Base-by-base conservation (phyloP, 208 protist genomes). In the Wallacemonas sp. region DNA sequence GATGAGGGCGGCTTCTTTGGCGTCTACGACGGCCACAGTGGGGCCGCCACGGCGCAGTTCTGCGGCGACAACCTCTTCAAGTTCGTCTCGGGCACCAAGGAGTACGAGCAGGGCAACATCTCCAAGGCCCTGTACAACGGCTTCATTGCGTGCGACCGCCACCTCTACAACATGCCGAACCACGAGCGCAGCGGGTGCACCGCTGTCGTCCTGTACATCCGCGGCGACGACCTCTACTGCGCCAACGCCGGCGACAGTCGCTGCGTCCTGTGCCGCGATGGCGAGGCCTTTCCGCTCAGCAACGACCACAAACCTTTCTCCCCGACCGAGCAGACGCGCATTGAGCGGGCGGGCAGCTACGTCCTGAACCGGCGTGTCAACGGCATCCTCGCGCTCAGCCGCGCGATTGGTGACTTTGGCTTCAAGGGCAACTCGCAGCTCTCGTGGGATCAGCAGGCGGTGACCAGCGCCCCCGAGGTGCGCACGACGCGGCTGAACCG, bases 201-300 rank as follows among this genome's bases (percentile, higher is more conserved):
- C 3, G 93, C 91, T 2, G 81, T 93, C 25, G 81, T 94, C 32
- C 77, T 95, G 2, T 79, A 95, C 52, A 67, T 98, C 0, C 74
- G 77, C 26, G 88, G 72, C 52, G 79, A 93, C 59, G 73, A 87
- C 7, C 65, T 98, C 20, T 95, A 87, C 67, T 89, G 90, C 54
- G 91, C 92, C 18, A 98, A 98, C 69, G 93, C 94, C 14, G 97
- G 97, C 3, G 97, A 98, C 66, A 97, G 92, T 23, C 76, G 97
- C 44, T 92, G 81, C 44, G 75, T 98, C 8, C 48, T 97, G 20
- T 97, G 86, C 73, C 77, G 86, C 36, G 81, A 92, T 54, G 94
- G 92, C 16, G 84, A 80, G 39, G 80, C 90, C n/a, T 62, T 96
- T n/a, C 83, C 93, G 0, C 81, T 98, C 16, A 96, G 88, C 64